Evolutionary conservation across 2,329 filamentous ascomycete genomes (phyloP).

Genomic region (Cercospora sesami): DNA sequence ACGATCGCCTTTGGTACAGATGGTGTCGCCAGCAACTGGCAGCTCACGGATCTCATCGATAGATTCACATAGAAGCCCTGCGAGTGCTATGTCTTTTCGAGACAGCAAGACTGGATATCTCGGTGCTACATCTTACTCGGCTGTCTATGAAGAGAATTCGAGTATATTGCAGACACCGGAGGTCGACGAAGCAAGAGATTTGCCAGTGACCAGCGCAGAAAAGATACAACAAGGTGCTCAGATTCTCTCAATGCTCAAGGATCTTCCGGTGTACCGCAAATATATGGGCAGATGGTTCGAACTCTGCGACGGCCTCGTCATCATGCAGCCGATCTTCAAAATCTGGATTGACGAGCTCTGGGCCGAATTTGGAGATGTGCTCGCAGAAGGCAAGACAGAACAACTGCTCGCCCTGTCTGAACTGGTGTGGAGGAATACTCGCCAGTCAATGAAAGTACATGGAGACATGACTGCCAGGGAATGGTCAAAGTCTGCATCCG

Average conservation of each 20-base stretch:
- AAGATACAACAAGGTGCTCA: slow-evolving; percentile 39
- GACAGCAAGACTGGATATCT: slow-evolving; percentile 38
- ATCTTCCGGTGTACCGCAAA: slow-evolving; percentile 36
- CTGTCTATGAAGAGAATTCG: slow-evolving; percentile 38
- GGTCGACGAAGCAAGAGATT: slow-evolving; percentile 28
- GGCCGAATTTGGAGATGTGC: slow-evolving; percentile 37
- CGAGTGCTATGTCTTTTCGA: slow-evolving; percentile 31
- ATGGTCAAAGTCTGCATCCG: slow-evolving; percentile 43
- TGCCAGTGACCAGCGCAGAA: slow-evolving; percentile 33
- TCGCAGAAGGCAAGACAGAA: slow-evolving; percentile 35
- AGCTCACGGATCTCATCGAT: slow-evolving; percentile 25
- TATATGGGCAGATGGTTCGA: slow-evolving; percentile 38
- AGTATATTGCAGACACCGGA: slow-evolving; percentile 31
- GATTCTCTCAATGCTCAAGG: slow-evolving; percentile 36
- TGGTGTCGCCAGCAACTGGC: slow-evolving; percentile 19
- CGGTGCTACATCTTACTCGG: slow-evolving; percentile 38
- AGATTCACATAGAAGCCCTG: slow-evolving; percentile 26
- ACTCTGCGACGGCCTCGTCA: slow-evolving; percentile 39
- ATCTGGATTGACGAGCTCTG: slow-evolving; percentile 41
- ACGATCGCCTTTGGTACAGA: slow-evolving; percentile 16
- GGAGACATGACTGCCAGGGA: slow-evolving; percentile 42
- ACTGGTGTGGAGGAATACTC: slow-evolving; percentile 46
- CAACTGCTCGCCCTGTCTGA: slow-evolving; percentile 43
- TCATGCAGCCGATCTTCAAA: slow-evolving; percentile 36
- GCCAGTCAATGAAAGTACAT: slow-evolving; percentile 40